phyloP scores from a whole-genome alignment of 2,329 filamentous ascomycete genomes.

The Colletotrichum musae region DNA sequence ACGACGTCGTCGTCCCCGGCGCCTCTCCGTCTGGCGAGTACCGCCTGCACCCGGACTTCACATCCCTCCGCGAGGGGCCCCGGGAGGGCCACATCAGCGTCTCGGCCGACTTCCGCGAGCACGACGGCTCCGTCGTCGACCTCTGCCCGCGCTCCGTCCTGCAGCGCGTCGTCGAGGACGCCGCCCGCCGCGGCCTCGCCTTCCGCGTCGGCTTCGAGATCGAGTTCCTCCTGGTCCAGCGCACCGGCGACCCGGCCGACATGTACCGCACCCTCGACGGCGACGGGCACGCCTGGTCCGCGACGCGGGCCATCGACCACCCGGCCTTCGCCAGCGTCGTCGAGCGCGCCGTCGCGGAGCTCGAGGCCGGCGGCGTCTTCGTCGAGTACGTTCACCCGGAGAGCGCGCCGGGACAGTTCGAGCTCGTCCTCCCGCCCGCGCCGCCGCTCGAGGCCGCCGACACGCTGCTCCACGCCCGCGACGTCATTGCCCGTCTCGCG shows the following conservation, averaged over 20 bases:
- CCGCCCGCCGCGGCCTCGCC: conserved; percentile 66
- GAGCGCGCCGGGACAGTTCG: conserved; percentile 81
- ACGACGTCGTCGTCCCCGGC: conserved; percentile 70
- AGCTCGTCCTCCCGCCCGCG: conserved; percentile 77
- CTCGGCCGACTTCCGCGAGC: conserved; percentile 75
- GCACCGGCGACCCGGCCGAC: conserved; percentile 50
- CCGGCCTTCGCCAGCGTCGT: conserved; percentile 70
- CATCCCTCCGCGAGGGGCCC: conserved; percentile 71
- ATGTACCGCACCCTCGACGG: conserved; percentile 64
- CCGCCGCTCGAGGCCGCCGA: conserved; percentile 79
- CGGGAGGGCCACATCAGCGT: conserved; percentile 75
- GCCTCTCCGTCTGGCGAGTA: conserved; percentile 75
- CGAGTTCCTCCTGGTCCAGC: conserved; percentile 80
- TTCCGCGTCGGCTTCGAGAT: conserved; percentile 86
- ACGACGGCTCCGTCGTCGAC: conserved; percentile 63
- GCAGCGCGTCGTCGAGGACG: conserved; percentile 65
- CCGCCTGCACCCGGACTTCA: conserved; percentile 75
- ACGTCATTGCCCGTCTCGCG: conserved; percentile 77
- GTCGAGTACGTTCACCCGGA: conserved; percentile 84
- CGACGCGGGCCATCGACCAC: conserved; percentile 74
- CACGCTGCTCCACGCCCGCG: conserved; percentile 77
- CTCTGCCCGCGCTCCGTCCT: conserved; percentile 79
- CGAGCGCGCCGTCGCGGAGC: conserved; percentile 73
- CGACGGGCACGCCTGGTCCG: conserved; percentile 79
- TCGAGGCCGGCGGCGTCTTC: conserved; percentile 74